These are phyloP conservation scores for Tetraselmis striata DNA, from an alignment of 139 green algal genomes.

Conservation along the genomic window DNA sequence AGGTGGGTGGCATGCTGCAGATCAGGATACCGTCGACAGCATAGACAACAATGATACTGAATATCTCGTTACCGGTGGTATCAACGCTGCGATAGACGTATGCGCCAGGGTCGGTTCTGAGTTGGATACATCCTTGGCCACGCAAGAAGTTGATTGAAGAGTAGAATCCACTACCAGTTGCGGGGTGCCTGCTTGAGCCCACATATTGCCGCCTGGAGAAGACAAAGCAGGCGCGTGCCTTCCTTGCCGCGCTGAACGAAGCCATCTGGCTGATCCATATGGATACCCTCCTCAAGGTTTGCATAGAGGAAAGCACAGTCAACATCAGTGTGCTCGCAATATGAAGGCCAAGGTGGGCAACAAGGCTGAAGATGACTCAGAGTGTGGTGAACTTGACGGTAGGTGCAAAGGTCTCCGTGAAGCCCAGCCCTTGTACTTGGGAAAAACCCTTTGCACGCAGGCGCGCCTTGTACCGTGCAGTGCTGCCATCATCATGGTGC, in stretches of 20 bases:
- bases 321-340: neutral
- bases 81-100: neutral
- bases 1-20: neutral
- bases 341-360: neutral
- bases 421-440: neutral
- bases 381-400: neutral
- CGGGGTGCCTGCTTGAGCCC: neutral
- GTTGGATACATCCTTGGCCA: neutral
- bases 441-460: neutral
- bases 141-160: neutral
- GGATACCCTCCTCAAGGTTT: neutral
- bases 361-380: neutral
- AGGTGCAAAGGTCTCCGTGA: neutral
- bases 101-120: neutral
- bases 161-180: neutral
- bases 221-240: neutral
- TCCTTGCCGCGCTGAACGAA: neutral
- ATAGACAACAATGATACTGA: neutral
- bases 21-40: neutral
- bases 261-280: neutral
- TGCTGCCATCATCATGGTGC: neutral
- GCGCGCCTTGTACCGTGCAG: neutral
- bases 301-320: neutral
- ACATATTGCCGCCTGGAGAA: neutral
- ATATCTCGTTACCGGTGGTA: neutral